Percentiles rank a stretch among this genome's conserved stretches.
Evolutionary conservation across 2,329 filamentous ascomycete species (phyloP).

Genomic region (Phialophora macrospora): DNA sequence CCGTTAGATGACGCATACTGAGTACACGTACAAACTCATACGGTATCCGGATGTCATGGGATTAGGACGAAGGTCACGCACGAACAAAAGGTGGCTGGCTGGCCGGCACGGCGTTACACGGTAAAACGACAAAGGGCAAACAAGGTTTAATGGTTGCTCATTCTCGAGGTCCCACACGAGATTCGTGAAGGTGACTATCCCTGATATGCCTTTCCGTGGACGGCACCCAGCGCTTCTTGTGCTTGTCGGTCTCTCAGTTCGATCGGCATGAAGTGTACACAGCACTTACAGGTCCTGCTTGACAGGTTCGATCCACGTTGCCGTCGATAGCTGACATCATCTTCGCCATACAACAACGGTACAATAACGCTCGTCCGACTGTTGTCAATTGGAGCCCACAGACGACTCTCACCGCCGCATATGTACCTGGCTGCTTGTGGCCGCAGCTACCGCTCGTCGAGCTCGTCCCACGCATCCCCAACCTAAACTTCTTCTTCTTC

Average conservation of each 20-base stretch:
- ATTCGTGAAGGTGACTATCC: neutral
- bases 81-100: neutral
- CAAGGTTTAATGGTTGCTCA: neutral
- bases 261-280: neutral
- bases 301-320: neutral
- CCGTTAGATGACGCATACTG: neutral
- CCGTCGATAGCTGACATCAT: neutral
- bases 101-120: neutral
- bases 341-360: neutral
- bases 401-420: neutral
- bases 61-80: neutral
- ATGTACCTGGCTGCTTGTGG: no score
- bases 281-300: neutral
- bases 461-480: no score
- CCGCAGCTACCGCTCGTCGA: no score
- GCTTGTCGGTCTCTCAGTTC: neutral
- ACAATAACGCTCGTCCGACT: neutral
- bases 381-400: neutral
- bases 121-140: neutral
- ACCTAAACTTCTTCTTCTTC: neutral
- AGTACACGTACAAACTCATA: neutral
- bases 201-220: neutral
- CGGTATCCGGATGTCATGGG: neutral
- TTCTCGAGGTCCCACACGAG: neutral
- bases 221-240: neutral